A percentile compares a stretch with the other conserved stretches of the same genome.
Conservation (phyloP, 371 early-diverging fungal species). For the Zopfochytrium polystomum region DNA sequence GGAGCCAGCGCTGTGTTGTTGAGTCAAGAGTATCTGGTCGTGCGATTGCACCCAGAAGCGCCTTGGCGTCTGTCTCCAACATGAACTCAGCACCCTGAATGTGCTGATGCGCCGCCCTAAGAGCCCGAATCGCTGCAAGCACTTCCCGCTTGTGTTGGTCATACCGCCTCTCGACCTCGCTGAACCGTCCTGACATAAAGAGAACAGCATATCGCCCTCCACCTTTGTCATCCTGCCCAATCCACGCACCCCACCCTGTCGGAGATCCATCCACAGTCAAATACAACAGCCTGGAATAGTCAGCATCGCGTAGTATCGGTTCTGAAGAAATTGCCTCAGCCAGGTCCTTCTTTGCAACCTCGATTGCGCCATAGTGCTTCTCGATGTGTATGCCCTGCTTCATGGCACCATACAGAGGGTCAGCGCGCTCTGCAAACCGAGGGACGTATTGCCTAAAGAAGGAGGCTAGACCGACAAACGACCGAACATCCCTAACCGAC, state of each 20-base stretch:
- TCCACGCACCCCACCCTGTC: constrained; percentile 3
- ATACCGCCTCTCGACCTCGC: constrained; percentile 13
- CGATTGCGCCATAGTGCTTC: background rate
- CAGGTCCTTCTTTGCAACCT: constrained; percentile 14
- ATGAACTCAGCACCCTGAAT: constrained; percentile 9
- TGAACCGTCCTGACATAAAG: constrained; percentile 12
- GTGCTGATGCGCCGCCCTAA: constrained; percentile 4
- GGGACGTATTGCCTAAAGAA: constrained; percentile 15
- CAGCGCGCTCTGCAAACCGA: constrained; percentile 10
- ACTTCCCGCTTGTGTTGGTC: constrained; percentile 16
- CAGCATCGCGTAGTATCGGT: constrained; percentile 4
- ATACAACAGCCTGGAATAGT: constrained; percentile 3
- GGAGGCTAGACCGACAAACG: constrained; percentile 13
- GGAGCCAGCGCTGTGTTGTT: constrained; percentile 5
- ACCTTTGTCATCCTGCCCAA: constrained; percentile 17
- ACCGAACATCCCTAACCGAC: constrained; percentile 6
- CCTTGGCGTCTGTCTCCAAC: constrained; percentile 4
- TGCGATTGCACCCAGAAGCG: constrained; percentile 4
- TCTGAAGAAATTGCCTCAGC: background rate
- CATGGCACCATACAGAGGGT: constrained; percentile 12
- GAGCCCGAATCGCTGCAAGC: constrained; percentile 1
- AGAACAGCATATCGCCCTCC: constrained; percentile 9
- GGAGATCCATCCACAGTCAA: constrained; percentile 18
- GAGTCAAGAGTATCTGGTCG: constrained; percentile 5
- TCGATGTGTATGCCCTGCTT: constrained; percentile 5